phyloP scores from a whole-genome alignment of 2,329 filamentous ascomycete genomes.

The Curvularia sp. region DNA sequence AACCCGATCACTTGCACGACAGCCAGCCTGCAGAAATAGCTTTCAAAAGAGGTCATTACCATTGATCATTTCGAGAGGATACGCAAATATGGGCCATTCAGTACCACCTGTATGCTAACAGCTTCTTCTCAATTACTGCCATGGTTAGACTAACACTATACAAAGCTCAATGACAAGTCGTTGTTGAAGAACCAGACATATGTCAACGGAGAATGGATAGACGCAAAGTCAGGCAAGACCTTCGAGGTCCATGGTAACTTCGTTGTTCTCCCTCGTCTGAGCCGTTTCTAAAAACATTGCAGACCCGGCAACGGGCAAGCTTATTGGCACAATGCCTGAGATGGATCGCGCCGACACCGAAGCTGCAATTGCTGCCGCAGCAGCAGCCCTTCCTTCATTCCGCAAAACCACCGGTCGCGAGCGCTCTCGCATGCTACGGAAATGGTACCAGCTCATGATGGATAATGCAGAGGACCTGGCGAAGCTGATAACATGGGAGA shows the following conservation, averaged over 20 bases:
- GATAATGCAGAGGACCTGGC: conserved; percentile 82
- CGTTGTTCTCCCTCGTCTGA: not conserved
- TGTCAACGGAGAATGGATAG: conserved; percentile 92
- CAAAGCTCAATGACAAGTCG: conserved; percentile 56
- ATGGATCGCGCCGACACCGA: conserved; percentile 80
- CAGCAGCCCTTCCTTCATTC: conserved; percentile 75
- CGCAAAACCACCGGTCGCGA: conserved; percentile 75
- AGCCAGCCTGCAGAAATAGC: conserved; percentile 39
- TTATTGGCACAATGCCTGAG: conserved; percentile 85
- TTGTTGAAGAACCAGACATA: conserved; percentile 86
- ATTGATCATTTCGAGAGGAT: conserved; percentile 47
- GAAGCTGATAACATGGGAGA: conserved; percentile 86
- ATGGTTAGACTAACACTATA: conserved; percentile 20
- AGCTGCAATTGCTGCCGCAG: conserved; percentile 82
- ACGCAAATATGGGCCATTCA: conserved; percentile 53
- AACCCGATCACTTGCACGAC: conserved; percentile 41
- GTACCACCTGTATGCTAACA: conserved; percentile 48
- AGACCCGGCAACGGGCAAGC: conserved; percentile 83
- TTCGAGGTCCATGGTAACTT: conserved; percentile 73
- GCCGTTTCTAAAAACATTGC: conserved; percentile 8
- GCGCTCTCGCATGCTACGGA: conserved; percentile 74
- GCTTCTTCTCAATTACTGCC: not conserved
- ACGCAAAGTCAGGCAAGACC: conserved; percentile 84
- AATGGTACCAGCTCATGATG: conserved; percentile 81
- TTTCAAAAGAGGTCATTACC: conserved; percentile 45